phyloP scores from a whole-genome alignment of 2,329 filamentous ascomycete genomes.

The Sphaerulina vaccinii region DNA sequence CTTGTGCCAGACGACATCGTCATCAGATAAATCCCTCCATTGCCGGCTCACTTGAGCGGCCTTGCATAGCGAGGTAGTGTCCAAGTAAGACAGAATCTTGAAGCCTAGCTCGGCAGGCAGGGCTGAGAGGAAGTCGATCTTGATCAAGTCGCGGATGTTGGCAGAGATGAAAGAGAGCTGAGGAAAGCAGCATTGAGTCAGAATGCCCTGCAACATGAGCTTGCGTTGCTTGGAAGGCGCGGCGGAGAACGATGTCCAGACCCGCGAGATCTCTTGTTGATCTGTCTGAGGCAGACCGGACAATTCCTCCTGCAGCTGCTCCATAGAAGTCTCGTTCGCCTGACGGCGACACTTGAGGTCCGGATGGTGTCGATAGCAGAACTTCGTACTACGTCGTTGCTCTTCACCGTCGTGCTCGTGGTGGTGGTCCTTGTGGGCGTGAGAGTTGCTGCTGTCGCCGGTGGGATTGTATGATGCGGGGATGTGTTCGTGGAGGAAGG shows the following conservation, averaged over 20 bases:
- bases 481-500: slow-evolving; percentile 88
- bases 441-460: slow-evolving; percentile 41
- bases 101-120: slow-evolving; percentile 88
- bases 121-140: slow-evolving; percentile 92
- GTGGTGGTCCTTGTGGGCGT: slow-evolving; percentile 31
- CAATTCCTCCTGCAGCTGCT: slow-evolving; percentile 83
- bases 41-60: slow-evolving; percentile 87
- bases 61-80: slow-evolving; percentile 92
- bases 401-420: slow-evolving; percentile 31
- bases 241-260: slow-evolving; percentile 97
- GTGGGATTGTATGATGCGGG: slow-evolving; percentile 83
- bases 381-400: slow-evolving; percentile 71
- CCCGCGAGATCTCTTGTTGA: slow-evolving; percentile 92
- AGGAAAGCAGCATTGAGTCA: slow-evolving; percentile 95
- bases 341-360: slow-evolving; percentile 91
- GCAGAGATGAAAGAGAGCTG: slow-evolving; percentile 91
- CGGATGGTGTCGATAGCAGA: slow-evolving; percentile 91
- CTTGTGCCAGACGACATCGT: slow-evolving; percentile 95
- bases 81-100: slow-evolving; percentile 88
- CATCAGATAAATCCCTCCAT: slow-evolving; percentile 89
- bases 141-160: slow-evolving; percentile 88
- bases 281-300: slow-evolving; percentile 78
- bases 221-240: slow-evolving; percentile 91
- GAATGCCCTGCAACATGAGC: slow-evolving; percentile 92
- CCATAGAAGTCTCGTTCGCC: slow-evolving; percentile 94